Conservation (phyloP, 2,329 filamentous ascomycete genomes). For the Sarocladium kiliense region DNA sequence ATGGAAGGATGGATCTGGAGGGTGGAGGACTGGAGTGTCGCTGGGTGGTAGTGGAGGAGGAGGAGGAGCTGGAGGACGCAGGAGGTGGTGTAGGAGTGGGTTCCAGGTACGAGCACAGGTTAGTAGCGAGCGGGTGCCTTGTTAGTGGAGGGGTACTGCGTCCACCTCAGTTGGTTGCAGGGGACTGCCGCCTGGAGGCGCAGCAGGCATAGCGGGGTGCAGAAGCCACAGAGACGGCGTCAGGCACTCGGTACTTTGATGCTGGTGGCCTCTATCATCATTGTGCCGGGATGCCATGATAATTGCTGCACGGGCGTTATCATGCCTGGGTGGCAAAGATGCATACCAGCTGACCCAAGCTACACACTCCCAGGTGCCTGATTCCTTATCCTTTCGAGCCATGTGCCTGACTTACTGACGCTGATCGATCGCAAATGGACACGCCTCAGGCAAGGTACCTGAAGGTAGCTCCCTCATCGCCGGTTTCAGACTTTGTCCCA, state of each 20-base stretch:
- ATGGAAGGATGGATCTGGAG: slow-evolving; percentile 5
- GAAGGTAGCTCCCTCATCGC: not conserved
- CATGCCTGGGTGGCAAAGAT: not conserved
- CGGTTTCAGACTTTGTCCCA: slow-evolving; percentile 3
- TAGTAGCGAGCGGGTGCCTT: no score
- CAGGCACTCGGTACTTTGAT: no score
- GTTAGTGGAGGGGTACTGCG: not conserved
- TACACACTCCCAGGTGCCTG: no score
- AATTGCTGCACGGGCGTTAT: no score
- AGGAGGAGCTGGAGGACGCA: not conserved
- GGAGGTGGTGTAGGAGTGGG: not conserved
- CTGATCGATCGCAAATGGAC: no score
- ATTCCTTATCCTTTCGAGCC: not conserved
- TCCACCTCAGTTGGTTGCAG: not conserved
- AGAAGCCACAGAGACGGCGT: not conserved
- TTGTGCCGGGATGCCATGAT: no score
- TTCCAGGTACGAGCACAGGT: not conserved
- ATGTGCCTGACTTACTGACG: no score
- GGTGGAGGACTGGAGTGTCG: not conserved
- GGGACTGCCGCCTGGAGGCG: not conserved
- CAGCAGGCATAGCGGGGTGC: slow-evolving; percentile 1
- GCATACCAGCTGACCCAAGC: not conserved
- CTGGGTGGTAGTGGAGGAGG: not conserved
- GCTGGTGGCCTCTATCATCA: no score
- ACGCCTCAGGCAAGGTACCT: no score